phyloP scores from a whole-genome alignment of 2,329 filamentous ascomycete genomes.

The Cytospora schulzeri region DNA sequence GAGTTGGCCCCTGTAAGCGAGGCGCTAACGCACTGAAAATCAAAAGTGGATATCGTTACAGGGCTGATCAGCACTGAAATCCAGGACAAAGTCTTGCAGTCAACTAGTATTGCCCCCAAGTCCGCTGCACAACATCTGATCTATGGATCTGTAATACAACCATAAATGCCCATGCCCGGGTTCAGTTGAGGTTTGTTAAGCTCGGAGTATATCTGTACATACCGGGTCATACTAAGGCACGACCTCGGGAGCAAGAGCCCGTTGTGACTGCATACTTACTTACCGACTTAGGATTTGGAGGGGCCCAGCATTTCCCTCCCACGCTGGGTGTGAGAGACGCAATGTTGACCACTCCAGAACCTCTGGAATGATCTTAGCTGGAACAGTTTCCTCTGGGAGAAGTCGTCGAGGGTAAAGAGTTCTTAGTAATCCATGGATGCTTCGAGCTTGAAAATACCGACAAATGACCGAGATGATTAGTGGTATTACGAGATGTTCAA shows the following conservation, averaged over 20 bases:
- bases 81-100: neutral
- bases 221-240: too few relatives aligned
- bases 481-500: neutral
- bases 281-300: too few relatives aligned
- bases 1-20: neutral
- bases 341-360: too few relatives aligned
- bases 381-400: too few relatives aligned
- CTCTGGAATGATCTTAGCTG: too few relatives aligned
- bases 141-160: neutral
- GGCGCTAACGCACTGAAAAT: neutral
- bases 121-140: neutral
- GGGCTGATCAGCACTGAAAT: slow-evolving; percentile 1
- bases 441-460: neutral
- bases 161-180: too few relatives aligned
- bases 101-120: neutral
- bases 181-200: too few relatives aligned
- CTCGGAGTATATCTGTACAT: too few relatives aligned
- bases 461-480: neutral
- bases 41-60: neutral
- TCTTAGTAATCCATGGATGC: neutral
- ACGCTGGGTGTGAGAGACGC: too few relatives aligned
- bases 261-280: too few relatives aligned
- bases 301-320: too few relatives aligned
- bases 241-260: too few relatives aligned
- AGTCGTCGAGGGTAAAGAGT: neutral